Evolutionary conservation across 2,329 filamentous ascomycete species (phyloP).

Genomic region (Talaromyces funiculosus): DNA sequence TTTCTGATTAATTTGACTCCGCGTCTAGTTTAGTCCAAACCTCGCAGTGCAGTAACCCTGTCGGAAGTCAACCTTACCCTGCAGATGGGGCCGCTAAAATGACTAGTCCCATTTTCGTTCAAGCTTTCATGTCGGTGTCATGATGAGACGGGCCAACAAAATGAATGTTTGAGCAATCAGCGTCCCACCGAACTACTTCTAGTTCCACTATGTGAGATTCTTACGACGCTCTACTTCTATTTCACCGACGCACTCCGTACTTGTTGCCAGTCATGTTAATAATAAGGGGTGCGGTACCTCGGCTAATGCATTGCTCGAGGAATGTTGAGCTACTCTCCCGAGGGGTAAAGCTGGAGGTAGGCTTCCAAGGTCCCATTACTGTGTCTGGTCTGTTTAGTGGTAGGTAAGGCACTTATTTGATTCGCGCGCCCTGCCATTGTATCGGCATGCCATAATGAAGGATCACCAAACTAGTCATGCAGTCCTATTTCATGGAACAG

Average conservation of each 20-base stretch:
- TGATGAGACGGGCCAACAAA: neutral
- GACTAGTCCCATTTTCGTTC: neutral
- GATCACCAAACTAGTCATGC: neutral
- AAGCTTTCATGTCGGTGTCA: neutral
- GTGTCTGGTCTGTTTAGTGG: neutral
- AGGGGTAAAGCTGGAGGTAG: neutral
- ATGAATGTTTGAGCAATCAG: neutral
- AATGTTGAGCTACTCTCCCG: neutral
- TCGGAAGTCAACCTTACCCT: neutral
- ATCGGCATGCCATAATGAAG: neutral
- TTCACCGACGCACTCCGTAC: neutral
- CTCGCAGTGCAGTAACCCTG: neutral
- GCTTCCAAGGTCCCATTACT: neutral
- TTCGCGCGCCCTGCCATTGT: neutral
- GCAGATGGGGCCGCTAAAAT: neutral
- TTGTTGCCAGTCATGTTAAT: neutral
- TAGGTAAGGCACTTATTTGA: neutral
- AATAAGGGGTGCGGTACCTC: neutral
- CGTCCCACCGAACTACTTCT: neutral
- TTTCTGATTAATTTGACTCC: neutral
- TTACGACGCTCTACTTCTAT: neutral
- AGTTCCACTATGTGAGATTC: neutral
- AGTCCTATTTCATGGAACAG: neutral
- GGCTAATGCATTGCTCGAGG: neutral
- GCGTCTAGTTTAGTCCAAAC: neutral